Evolutionary conservation across 129 eudicot species (phyloP), one percentile per base, ranked within the genome.

Genomic region (Lonicera japonica): DNA sequence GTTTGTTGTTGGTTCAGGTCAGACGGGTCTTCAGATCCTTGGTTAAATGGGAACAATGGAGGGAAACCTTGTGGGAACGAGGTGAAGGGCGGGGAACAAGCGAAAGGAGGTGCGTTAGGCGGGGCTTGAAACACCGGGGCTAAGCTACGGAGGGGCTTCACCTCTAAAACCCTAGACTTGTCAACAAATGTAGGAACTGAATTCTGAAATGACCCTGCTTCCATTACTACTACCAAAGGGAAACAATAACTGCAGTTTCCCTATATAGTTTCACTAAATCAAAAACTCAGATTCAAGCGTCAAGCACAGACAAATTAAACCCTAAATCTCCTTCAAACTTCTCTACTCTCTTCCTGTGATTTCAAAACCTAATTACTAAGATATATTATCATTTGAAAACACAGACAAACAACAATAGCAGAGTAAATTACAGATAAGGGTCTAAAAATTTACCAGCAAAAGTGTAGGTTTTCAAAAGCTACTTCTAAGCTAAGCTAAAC

Each of bases 1-100:
- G 70, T 71, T 5, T 71, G 81, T 5, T 71, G 81, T 5, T 6
- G 41, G 50, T 61, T 61, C 12, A 11, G 51, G 5, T 21, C 66
- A 5, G 39, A 52, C 46, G 55, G n/a, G 5, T 5, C 54, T 21
- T 20, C 72, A 40, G 66, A 60, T 45, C 70, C 83, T 20, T 25
- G 74, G 69, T 65, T 64, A 48, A 78, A 70, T 21, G 88, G 88
- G 67, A 68, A 82, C 74, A 82, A 78, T 0, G 81, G 81, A 7
- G 81, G 38, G 12, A 69, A 74, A 22, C 84, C 88, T n/a, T 83
- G 39, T 16, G 88, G 88, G 34, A 77, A 82, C 6, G 88, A 75
- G 43, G 81, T 79, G 13, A 63, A 74, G 23, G 88, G 88, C 14
- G 81, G 46, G 11, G 79, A 69, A 50, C 78, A 78, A 8, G 72